Conservation (phyloP, 441 rosid genomes). For the Aquilaria agallochum region DNA sequence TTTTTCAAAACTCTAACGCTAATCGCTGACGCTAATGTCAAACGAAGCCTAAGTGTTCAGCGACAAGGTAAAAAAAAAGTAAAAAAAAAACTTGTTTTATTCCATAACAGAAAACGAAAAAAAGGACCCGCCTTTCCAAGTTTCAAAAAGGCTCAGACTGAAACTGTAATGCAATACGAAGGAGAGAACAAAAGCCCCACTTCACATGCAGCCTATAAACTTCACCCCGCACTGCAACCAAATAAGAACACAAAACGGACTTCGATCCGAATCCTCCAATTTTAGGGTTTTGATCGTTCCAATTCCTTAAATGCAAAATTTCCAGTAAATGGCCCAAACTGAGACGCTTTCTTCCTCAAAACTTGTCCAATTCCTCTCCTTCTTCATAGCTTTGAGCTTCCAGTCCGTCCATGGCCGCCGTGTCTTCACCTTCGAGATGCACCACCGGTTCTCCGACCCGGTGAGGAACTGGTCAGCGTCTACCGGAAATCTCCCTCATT, state of each 20-base stretch:
- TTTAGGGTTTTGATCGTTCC: conserved; percentile 1
- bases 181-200: conserved; percentile 8
- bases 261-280: background rate
- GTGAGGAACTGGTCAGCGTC: conserved; percentile 53
- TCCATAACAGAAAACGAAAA: background rate
- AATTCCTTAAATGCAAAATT: conserved; percentile 10
- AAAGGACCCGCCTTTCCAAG: conserved; percentile 15
- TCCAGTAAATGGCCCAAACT: background rate
- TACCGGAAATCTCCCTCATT: conserved; percentile 30
- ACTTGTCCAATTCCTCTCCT: conserved; percentile 30
- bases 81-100: background rate
- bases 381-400: conserved; percentile 27
- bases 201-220: conserved; percentile 12
- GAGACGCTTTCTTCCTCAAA: conserved; percentile 32
- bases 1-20: too few species aligned
- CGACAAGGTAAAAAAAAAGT: background rate
- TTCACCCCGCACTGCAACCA: conserved; percentile 9
- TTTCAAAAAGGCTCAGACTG: background rate
- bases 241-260: background rate
- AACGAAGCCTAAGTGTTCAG: too few species aligned
- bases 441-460: conserved; percentile 65
- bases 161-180: conserved; percentile 13
- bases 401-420: conserved; percentile 41
- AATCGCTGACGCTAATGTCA: too few species aligned
- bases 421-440: conserved; percentile 86